Evolutionary conservation across 2,329 filamentous ascomycete genomes (phyloP).

Genomic region (Beauveria rudraprayagi): DNA sequence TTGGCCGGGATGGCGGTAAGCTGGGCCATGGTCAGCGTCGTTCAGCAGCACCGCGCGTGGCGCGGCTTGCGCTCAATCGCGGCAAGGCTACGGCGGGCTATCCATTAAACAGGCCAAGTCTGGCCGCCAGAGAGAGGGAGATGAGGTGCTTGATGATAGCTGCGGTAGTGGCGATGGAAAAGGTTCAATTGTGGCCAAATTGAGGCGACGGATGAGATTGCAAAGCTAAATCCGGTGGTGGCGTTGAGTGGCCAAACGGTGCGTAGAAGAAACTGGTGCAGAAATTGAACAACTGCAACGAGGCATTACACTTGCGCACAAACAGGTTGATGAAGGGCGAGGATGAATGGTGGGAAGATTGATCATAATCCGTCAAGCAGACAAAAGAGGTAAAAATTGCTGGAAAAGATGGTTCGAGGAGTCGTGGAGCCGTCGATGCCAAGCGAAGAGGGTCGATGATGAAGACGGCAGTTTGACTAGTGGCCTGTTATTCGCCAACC

Average conservation of each 20-base stretch:
- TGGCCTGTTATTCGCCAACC: background rate
- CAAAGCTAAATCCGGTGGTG: background rate
- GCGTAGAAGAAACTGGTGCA: background rate
- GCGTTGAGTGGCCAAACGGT: background rate
- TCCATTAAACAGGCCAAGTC: background rate
- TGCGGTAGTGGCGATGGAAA: background rate
- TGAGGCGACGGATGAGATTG: background rate
- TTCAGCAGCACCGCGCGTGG: background rate
- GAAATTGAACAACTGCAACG: background rate
- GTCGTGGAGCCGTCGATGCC: background rate
- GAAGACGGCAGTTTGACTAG: background rate
- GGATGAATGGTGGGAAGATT: background rate
- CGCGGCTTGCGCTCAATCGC: slow-evolving; percentile 3
- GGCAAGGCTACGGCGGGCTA: background rate
- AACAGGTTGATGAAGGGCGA: background rate
- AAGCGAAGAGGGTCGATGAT: background rate
- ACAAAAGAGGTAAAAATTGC: background rate
- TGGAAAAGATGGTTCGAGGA: background rate
- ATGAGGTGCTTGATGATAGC: background rate
- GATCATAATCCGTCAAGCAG: background rate
- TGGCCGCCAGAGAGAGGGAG: background rate
- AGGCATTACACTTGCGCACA: background rate
- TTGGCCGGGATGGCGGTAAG: background rate
- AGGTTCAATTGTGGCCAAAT: background rate
- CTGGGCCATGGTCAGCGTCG: background rate